Percentiles rank a stretch among this genome's conserved stretches.
Evolutionary conservation across 345 rosid genomes (phyloP).

Genomic region (Aurinia saxatilis): DNA sequence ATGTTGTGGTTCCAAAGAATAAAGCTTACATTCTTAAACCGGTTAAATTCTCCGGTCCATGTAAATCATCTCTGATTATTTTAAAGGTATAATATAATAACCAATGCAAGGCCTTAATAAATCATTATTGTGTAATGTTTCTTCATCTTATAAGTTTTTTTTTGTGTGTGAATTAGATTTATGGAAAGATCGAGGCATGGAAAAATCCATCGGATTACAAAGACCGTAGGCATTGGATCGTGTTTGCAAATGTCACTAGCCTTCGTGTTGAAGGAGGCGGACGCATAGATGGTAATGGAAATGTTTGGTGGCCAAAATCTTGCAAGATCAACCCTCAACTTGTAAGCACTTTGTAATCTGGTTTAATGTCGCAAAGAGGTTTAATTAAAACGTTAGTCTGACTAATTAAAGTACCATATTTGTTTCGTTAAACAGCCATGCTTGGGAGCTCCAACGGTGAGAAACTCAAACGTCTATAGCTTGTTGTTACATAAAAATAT

Average conservation of each 20-base stretch:
- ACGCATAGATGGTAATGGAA: constrained; percentile 72
- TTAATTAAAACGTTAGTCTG: background rate
- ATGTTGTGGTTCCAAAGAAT: constrained; percentile 43
- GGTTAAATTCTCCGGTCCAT: constrained; percentile 72
- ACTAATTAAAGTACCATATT: background rate
- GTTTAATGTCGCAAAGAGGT: background rate
- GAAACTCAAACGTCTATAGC: constrained; percentile 16
- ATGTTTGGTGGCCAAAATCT: constrained; percentile 77
- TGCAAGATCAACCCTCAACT: constrained; percentile 69
- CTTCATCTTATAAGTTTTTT: background rate
- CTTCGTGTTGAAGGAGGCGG: constrained; percentile 83
- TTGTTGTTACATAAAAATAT: background rate
- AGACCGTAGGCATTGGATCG: constrained; percentile 51
- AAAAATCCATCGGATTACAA: constrained; percentile 40
- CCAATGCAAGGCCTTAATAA: background rate
- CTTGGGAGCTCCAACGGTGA: constrained; percentile 74
- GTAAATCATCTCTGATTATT: constrained; percentile 44
- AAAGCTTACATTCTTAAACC: constrained; percentile 60
- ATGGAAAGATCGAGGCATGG: constrained; percentile 67
- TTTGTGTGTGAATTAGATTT: constrained; percentile 34
- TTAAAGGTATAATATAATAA: constrained; percentile 44
- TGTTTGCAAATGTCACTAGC: constrained; percentile 41
- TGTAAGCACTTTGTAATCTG: constrained; percentile 31
- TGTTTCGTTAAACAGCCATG: constrained; percentile 50
- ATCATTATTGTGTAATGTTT: background rate